phyloP scores from a whole-genome alignment of 768 basidiomycete genomes.

The Mycena haematopus region DNA sequence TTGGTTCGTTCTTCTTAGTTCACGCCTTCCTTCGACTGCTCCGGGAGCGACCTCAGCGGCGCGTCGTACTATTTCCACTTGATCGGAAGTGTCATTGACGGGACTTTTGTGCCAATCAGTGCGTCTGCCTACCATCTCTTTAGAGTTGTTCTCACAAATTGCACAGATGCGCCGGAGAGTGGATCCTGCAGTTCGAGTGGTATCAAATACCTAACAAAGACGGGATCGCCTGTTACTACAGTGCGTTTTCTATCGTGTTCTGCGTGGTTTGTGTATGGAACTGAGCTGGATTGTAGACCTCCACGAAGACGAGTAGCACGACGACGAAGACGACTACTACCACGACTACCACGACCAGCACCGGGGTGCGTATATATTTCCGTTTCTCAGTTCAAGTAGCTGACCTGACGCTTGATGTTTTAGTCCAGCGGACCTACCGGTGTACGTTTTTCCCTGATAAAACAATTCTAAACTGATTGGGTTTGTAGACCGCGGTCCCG shows the following conservation, averaged over 20 bases:
- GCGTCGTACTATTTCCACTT: conserved; percentile 65
- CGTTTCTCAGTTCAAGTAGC: background rate
- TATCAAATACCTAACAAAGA: conserved; percentile 57
- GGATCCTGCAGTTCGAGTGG: conserved; percentile 50
- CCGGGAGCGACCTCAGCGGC: conserved; percentile 41
- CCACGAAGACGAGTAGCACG: background rate
- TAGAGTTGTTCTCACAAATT: background rate
- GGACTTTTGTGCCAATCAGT: conserved; percentile 58
- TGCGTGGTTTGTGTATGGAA: no score
- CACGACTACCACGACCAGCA: background rate
- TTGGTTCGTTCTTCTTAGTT: conserved; percentile 39
- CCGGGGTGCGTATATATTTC: background rate
- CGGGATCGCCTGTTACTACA: conserved; percentile 25
- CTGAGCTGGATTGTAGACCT: no score
- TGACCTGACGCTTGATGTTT: background rate
- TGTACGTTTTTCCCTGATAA: background rate
- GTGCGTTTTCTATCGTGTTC: no score
- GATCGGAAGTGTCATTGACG: conserved; percentile 60
- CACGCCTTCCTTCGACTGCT: conserved; percentile 54
- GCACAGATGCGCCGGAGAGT: conserved; percentile 46
- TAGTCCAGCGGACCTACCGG: conserved; percentile 4
- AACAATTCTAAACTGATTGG: background rate
- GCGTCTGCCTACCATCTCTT: conserved; percentile 28
- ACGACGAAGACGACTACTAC: background rate
- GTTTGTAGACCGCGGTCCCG: conserved; percentile 19